Conservation (phyloP, 169 alveolate species). For the Plasmodium fragile region DNA sequence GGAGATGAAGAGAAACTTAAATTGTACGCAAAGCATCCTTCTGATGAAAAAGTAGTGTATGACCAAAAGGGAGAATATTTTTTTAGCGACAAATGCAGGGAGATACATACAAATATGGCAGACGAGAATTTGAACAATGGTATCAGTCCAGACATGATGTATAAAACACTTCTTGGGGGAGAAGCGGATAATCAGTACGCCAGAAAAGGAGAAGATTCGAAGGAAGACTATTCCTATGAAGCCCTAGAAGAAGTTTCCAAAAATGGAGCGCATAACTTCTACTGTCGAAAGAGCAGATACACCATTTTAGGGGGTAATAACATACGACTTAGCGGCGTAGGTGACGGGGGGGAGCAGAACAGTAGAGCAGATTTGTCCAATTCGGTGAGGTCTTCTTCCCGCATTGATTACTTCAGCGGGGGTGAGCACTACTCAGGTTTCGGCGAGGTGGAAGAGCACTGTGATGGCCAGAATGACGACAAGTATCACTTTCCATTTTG, state of each 20-base stretch:
- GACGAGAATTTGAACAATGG: background rate
- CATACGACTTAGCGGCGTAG: background rate
- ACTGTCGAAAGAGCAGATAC: background rate
- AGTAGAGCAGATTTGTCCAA: background rate
- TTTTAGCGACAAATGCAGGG: background rate
- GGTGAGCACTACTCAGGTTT: background rate
- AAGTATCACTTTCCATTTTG: background rate
- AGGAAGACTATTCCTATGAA: background rate
- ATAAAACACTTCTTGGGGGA: background rate
- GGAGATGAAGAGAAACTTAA: background rate
- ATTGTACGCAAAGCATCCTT: background rate
- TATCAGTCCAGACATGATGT: background rate
- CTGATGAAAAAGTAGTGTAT: background rate
- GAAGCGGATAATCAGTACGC: background rate
- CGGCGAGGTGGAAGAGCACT: background rate
- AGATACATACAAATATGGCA: conserved; percentile 5
- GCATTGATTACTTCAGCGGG: background rate
- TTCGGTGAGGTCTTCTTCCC: conserved; percentile 3
- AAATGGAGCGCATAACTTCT: background rate
- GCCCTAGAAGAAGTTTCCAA: background rate
- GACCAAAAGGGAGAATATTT: background rate
- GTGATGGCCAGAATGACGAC: background rate
- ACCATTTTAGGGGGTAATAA: background rate
- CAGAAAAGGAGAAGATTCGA: background rate
- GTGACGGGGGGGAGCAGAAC: background rate